A percentile compares a stretch with the other conserved stretches of the same genome.
phyloP scores from a whole-genome alignment of 176 grass and related monocot species.

The Ensete glaucum region DNA sequence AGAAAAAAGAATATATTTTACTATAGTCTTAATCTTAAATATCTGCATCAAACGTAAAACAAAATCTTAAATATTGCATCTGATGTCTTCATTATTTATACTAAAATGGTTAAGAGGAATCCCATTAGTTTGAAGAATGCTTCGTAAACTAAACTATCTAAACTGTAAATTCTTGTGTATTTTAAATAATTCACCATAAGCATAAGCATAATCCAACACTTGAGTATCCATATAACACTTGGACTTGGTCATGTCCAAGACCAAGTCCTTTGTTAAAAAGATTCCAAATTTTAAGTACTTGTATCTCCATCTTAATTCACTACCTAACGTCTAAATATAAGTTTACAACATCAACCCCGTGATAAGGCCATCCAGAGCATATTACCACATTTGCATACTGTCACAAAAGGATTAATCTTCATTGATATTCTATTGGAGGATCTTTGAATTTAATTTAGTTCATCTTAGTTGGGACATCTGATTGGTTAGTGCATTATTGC shows the following conservation, averaged over 20 bases:
- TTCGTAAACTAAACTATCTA: no score
- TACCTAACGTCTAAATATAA: not conserved
- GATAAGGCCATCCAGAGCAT: not conserved
- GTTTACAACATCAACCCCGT: not conserved
- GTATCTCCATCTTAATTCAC: not conserved
- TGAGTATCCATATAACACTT: no score
- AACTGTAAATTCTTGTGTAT: no score
- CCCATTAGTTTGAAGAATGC: no score
- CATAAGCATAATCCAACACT: no score
- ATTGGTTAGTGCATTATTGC: no score
- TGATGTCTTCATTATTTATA: no score
- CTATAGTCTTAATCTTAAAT: not conserved
- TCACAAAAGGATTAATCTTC: not conserved
- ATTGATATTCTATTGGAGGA: not conserved
- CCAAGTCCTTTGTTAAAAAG: no score
- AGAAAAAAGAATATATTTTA: not conserved
- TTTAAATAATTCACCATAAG: no score
- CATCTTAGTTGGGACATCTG: not conserved
- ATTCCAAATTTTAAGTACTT: no score
- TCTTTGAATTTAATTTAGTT: not conserved
- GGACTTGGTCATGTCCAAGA: no score
- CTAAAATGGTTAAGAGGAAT: no score
- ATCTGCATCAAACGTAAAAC: constrained; percentile 10
- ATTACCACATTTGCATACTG: not conserved
- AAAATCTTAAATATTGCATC: not conserved